Conservation (phyloP, 495 filamentous ascomycete genomes). For the Trichoderma erinaceum region DNA sequence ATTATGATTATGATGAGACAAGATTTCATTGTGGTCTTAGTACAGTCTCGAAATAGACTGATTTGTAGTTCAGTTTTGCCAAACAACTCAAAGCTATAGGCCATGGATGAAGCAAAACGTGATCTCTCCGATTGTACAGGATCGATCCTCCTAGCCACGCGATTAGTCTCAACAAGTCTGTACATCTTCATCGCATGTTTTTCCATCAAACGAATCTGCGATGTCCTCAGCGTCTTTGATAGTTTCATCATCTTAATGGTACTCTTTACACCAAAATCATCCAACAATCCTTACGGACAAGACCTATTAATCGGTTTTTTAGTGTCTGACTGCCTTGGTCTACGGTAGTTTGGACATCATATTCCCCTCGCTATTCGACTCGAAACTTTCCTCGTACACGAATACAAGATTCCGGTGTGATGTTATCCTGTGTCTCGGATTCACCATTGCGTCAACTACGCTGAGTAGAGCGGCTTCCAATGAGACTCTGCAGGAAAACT, state of each 20-base stretch:
- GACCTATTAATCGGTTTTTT: background rate
- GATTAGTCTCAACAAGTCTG: background rate
- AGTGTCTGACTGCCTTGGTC: background rate
- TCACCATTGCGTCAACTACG: background rate
- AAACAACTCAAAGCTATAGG: background rate
- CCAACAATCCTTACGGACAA: background rate
- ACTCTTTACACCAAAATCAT: background rate
- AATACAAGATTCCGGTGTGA: background rate
- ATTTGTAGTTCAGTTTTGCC: no score
- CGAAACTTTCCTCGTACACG: background rate
- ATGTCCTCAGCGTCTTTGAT: background rate
- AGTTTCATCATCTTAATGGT: background rate
- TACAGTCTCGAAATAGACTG: no score
- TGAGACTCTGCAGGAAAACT: background rate
- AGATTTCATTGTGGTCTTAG: no score
- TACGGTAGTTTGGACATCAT: background rate
- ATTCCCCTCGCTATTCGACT: background rate
- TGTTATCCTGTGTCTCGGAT: background rate
- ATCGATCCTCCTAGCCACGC: background rate
- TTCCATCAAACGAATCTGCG: background rate
- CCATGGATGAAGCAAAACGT: background rate
- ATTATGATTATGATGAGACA: no score
- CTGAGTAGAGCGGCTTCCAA: background rate
- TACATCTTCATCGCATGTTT: background rate
- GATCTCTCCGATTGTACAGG: background rate